Evolutionary conservation across 345 rosid species (phyloP), one percentile per base, ranked within the genome.

Genomic region (Sisymbrium irio): DNA sequence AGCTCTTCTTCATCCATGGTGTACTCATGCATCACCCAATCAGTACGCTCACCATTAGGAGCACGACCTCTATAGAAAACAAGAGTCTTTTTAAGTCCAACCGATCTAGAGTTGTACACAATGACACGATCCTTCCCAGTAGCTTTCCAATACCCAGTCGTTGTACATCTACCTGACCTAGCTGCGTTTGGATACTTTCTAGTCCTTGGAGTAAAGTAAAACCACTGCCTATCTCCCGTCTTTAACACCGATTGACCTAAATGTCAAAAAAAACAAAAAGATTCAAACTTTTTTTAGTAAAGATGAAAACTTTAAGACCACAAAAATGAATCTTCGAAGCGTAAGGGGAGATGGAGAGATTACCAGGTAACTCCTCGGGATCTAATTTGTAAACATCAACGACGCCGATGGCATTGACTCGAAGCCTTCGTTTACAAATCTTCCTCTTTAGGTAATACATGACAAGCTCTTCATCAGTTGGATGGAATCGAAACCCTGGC

Each of bases 11-110:
- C 95, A 62, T 90, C 87, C 58, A 92, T 46, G 0, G 93, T 85
- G 71, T 92, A 92, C 72, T 92, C 98, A 10, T 92, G 98, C 98
- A 92, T 90, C 60, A 92, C 98, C 98, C 98, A 92, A 72, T 92
- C 91, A 55, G 95, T 90, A 9, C 98, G 83, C 19, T 81, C 76
- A 42, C 98, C 98, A 39, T 0, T 79, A 17, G 96, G 98, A 8
- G 98, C 93, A 10, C 91, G 88, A 18, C 98, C 96, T 67, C 76
- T 77, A 15, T 92, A 86, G 77, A 85, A 90, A 61, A 92, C 93
- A 28, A 90, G 83, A 59, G 98, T 90, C 82, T 90, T 92, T 80
- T 92, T 92, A 47, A 85, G 60, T 47, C 98, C 96, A 55, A 86
- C 98, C 3, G 62, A 59, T 27, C 94, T 82, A 51, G 88, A 78